A percentile compares a stretch with the other conserved stretches of the same genome.
These are phyloP conservation scores for Aspergillus alliaceus DNA, from an alignment of 2,329 filamentous ascomycete species.

Conservation along the genomic window DNA sequence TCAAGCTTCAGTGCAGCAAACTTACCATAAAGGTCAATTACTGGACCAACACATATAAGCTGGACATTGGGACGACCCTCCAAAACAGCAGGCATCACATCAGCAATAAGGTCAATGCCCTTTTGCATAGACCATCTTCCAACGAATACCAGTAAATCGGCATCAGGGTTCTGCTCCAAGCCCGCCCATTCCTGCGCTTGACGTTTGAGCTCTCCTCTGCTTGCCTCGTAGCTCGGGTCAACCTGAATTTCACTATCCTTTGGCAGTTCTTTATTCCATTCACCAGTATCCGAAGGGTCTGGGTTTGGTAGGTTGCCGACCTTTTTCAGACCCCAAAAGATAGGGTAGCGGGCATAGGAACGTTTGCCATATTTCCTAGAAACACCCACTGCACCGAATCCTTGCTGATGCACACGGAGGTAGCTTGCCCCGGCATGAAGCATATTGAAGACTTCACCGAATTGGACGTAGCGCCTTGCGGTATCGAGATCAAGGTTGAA, in stretches of 20 bases:
- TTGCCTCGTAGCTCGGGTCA: conserved; percentile 56
- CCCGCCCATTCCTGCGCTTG: conserved; percentile 70
- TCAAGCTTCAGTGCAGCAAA: conserved; percentile 66
- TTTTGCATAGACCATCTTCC: conserved; percentile 71
- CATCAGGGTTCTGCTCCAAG: conserved; percentile 59
- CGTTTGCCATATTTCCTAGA: conserved; percentile 69
- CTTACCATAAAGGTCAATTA: conserved; percentile 68
- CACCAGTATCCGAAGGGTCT: conserved; percentile 63
- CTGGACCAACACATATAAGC: conserved; percentile 63
- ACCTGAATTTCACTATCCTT: conserved; percentile 52
- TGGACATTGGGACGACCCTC: conserved; percentile 61
- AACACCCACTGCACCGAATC: conserved; percentile 67
- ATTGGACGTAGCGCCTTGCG: conserved; percentile 63
- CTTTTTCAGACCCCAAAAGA: conserved; percentile 66
- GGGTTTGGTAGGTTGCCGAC: conserved; percentile 66
- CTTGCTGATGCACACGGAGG: conserved; percentile 65
- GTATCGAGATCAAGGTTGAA: conserved; percentile 61
- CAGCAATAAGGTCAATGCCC: conserved; percentile 67
- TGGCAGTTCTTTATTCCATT: conserved; percentile 57
- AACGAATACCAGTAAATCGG: conserved; percentile 68
- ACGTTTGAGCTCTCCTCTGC: conserved; percentile 54
- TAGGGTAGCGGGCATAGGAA: conserved; percentile 65
- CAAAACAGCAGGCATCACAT: conserved; percentile 64
- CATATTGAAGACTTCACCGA: conserved; percentile 68
- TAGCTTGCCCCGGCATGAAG: conserved; percentile 67